Evolutionary conservation across 805 yeast species (phyloP).

Genomic region (Candida railenensis): DNA sequence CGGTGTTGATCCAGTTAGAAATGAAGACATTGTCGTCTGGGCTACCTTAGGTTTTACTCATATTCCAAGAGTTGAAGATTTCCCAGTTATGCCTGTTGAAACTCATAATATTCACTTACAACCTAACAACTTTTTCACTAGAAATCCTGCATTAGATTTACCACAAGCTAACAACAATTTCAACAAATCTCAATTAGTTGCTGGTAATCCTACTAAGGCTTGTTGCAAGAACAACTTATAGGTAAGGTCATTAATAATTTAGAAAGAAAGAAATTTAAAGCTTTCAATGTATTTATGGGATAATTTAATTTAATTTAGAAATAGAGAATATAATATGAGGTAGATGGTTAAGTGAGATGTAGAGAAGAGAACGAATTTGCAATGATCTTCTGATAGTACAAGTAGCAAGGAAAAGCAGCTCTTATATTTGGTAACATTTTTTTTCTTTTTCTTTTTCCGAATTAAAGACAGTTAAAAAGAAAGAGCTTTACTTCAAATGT

Average conservation of each 20-base stretch:
- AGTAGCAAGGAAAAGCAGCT: too few species aligned
- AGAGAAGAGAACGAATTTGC: too few species aligned
- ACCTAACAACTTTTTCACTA: constrained; percentile 74
- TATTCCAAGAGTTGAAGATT: constrained; percentile 79
- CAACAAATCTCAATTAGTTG: constrained; percentile 57
- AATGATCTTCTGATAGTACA: too few species aligned
- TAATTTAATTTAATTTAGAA: too few species aligned
- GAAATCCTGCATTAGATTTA: constrained; percentile 74
- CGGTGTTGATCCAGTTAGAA: constrained; percentile 65
- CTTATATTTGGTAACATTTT: too few species aligned
- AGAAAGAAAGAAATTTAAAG: not conserved
- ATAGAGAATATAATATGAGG: not conserved
- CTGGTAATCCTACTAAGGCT: constrained; percentile 18
- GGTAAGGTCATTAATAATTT: not conserved
- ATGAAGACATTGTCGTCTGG: constrained; percentile 77
- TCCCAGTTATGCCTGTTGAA: constrained; percentile 90
- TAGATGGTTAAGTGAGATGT: too few species aligned
- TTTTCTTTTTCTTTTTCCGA: too few species aligned
- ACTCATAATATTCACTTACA: constrained; percentile 61
- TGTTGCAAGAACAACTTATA: constrained; percentile 40
- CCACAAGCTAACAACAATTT: constrained; percentile 68
- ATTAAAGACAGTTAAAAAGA: too few species aligned
- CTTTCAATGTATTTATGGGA: not conserved
- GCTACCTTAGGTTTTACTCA: constrained; percentile 81
- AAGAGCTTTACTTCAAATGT: too few species aligned